Conservation (phyloP, 1,284 basidiomycete genomes). For the Nidula niveotomentosa region DNA sequence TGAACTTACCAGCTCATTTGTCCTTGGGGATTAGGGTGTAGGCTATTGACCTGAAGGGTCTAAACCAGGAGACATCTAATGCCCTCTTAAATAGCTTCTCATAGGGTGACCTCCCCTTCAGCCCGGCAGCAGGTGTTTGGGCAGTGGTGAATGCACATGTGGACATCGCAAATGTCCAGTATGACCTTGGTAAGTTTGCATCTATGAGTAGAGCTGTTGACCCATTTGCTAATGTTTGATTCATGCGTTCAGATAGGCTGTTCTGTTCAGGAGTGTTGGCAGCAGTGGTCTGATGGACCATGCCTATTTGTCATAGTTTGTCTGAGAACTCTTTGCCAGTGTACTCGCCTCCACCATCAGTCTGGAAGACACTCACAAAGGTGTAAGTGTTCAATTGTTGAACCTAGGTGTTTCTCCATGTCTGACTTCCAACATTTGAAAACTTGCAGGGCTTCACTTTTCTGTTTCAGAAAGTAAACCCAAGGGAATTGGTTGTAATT, state of each 20-base stretch:
- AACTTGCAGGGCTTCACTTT: conserved; percentile 12
- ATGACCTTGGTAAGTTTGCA: conserved; percentile 14
- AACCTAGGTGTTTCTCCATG: conserved; percentile 12
- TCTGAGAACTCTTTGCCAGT: conserved; percentile 17
- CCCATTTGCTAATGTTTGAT: conserved; percentile 22
- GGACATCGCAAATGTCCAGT: conserved; percentile 21
- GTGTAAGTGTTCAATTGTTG: conserved; percentile 9
- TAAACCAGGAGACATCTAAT: conserved; percentile 10
- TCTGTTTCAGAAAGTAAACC: conserved; percentile 20
- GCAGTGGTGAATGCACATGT: no score
- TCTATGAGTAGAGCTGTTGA: conserved; percentile 21
- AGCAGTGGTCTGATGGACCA: conserved; percentile 17
- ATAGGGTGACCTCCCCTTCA: conserved; percentile 9
- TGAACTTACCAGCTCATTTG: conserved; percentile 15
- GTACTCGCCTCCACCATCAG: conserved; percentile 18
- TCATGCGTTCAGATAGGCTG: conserved; percentile 24
- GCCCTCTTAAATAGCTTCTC: conserved; percentile 10
- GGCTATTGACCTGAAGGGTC: conserved; percentile 13
- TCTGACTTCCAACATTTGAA: conserved; percentile 17
- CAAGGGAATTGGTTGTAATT: conserved; percentile 19
- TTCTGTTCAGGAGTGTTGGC: conserved; percentile 29
- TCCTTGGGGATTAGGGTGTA: conserved; percentile 15
- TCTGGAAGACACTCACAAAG: conserved; percentile 10
- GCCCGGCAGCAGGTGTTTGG: no score
- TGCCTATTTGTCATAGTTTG: conserved; percentile 19